Conservation (phyloP, 176 grass and related monocot species). For the Oryza punctata region DNA sequence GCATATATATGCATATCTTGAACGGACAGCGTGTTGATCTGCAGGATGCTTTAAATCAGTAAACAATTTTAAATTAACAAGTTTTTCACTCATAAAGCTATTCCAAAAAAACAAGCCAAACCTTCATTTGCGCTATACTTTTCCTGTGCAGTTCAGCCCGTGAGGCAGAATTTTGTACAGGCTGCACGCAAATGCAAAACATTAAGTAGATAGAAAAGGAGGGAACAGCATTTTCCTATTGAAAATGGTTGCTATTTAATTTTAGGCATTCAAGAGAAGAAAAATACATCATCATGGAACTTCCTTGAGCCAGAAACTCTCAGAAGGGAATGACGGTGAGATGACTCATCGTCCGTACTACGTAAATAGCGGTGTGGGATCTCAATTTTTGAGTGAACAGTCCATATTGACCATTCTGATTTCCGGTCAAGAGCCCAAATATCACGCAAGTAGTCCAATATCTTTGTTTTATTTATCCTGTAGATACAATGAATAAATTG, state of each 20-base stretch:
- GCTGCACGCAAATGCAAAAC: slow-evolving; percentile 50
- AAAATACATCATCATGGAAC: slow-evolving; percentile 76
- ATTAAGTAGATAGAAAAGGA: slow-evolving; percentile 28
- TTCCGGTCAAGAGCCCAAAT: slow-evolving; percentile 76
- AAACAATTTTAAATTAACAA: background rate
- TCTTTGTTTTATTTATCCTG: slow-evolving; percentile 88
- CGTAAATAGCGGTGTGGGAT: slow-evolving; percentile 79
- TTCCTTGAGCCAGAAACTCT: slow-evolving; percentile 71
- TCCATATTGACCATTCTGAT: slow-evolving; percentile 99
- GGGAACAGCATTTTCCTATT: slow-evolving; percentile 1
- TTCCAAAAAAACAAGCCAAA: slow-evolving; percentile 30
- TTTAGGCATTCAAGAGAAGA: slow-evolving; percentile 1
- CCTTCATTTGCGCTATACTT: slow-evolving; percentile 98
- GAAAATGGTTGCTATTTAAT: slow-evolving; percentile 1
- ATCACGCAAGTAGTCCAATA: slow-evolving; percentile 81
- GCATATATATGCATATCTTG: slow-evolving; percentile 98
- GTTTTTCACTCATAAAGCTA: background rate
- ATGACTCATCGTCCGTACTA: slow-evolving; percentile 68
- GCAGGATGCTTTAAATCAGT: slow-evolving; percentile 45
- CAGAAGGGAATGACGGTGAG: slow-evolving; percentile 64
- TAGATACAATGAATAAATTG: slow-evolving; percentile 15
- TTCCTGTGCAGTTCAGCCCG: slow-evolving; percentile 89
- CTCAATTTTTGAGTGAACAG: slow-evolving; percentile 88
- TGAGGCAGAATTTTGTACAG: slow-evolving; percentile 68
- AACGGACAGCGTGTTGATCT: slow-evolving; percentile 81